Base-by-base conservation (phyloP, 2,329 filamentous ascomycete genomes). In the Trichoderma sp. region DNA sequence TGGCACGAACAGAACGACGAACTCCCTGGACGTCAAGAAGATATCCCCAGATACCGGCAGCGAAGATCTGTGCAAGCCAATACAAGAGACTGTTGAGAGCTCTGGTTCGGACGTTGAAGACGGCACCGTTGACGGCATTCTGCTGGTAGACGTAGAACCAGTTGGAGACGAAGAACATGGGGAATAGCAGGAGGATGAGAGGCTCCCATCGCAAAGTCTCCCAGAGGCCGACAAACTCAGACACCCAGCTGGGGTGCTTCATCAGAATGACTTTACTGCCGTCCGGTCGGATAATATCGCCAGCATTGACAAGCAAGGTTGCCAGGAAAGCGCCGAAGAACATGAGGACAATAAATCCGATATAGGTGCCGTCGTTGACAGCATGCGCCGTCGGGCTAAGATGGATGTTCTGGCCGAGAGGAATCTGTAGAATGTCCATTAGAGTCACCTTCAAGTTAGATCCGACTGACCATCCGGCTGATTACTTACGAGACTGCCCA, bases 181-280 rank as follows among this genome's bases (percentile, higher is more conserved):
- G 86, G 56, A 88, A 80, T 76, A 87, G 82, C n/a, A 90, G 81
- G 66, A 94, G 74, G 76, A 94, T 91, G 83, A 91, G 95, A 6
- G 89, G 89, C 76, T 96, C 92, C 36, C 86, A 86, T 65, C 83
- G 82, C 71, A 97, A 82, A 0, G 92, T 93, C 80, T 95, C 87
- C 81, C 86, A 91, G 3, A 97, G 88, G 69, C 94, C 94, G n/a
- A 87, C 74, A 73, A 97, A 81, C 82, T 97, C 94, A 3, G 92
- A 91, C 78, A 89, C 89, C 92, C 93, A 96, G 65, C 92, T 93
- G 4, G 94, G 94, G 81, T 97, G 92, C 85, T 96, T 95, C 92
- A 95, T 97, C 74, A 95, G 82, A 74, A 97, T 94, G 78, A 97
- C 90, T 72, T 89, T 87, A 71, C 91, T 92, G 72, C 93, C 93